Percentiles rank a stretch among this genome's conserved stretches.
Conservation (phyloP, 1,139 yeast genomes). For the Geotrichum australiense region DNA sequence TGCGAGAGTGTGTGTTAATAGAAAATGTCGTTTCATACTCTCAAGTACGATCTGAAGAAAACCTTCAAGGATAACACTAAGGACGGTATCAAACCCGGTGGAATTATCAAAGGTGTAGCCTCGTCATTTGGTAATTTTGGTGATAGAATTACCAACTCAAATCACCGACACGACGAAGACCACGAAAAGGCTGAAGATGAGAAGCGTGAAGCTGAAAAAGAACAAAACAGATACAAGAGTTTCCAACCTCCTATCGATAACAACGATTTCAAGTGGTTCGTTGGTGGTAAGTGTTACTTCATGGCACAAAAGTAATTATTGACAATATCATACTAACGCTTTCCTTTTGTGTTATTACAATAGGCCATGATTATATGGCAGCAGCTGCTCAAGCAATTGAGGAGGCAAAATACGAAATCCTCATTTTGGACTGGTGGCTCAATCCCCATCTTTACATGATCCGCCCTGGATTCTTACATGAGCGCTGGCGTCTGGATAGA, state of each 20-base stretch:
- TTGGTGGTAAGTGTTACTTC: constrained; percentile 42
- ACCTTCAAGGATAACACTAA: constrained; percentile 16
- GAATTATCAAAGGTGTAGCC: constrained; percentile 16
- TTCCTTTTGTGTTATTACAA: neutral
- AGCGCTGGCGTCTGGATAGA: constrained; percentile 56
- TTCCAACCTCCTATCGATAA: constrained; percentile 52
- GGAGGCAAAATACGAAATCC: constrained; percentile 57
- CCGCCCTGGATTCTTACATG: constrained; percentile 58
- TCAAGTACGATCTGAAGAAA: constrained; percentile 16
- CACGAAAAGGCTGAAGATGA: constrained; percentile 19
- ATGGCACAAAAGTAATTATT: neutral
- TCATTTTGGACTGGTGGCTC: constrained; percentile 63
- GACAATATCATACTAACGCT: neutral
- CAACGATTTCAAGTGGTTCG: constrained; percentile 61
- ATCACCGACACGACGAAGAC: constrained; percentile 22
- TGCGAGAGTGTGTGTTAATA: too few species aligned
- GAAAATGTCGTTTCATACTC: constrained; percentile 18
- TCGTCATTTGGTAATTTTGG: constrained; percentile 18
- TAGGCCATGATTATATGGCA: constrained; percentile 35
- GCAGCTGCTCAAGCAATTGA: constrained; percentile 57
- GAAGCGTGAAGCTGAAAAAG: constrained; percentile 20
- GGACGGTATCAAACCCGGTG: constrained; percentile 11
- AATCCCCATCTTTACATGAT: constrained; percentile 55
- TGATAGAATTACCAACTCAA: constrained; percentile 19
- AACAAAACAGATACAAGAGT: constrained; percentile 17